Percentiles rank a stretch among this genome's conserved stretches.
Evolutionary conservation across 345 rosid genomes (phyloP).

Genomic region (Salix suchowensis): DNA sequence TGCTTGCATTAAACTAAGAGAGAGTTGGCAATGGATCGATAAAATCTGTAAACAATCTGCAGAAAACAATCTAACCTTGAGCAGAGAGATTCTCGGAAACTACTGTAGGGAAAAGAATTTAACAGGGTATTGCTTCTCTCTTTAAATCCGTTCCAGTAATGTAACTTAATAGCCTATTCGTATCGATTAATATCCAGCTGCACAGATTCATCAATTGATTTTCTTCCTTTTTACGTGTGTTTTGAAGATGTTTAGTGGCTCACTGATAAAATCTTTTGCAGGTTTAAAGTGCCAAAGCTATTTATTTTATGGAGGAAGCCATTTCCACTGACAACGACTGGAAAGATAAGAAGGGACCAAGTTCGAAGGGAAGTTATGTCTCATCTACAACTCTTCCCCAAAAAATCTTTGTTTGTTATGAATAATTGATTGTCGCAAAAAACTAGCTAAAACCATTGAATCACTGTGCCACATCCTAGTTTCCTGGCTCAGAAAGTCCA

Average conservation of each 20-base stretch:
- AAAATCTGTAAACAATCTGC: conserved; percentile 4
- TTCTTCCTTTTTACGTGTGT: neutral
- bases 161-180: neutral
- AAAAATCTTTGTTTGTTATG: conserved; percentile 45
- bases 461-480: neutral
- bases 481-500: neutral
- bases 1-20: conserved; percentile 55
- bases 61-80: conserved; percentile 24
- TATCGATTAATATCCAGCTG: neutral
- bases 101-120: conserved; percentile 49
- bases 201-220: neutral
- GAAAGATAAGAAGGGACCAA: conserved; percentile 68
- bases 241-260: neutral
- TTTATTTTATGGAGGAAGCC: conserved; percentile 60
- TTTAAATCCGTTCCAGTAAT: neutral
- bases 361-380: conserved; percentile 45
- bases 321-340: conserved; percentile 62
- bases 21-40: conserved; percentile 62
- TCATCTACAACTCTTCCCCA: conserved; percentile 31
- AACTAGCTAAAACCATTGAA: neutral
- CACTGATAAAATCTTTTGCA: conserved; percentile 26
- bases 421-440: neutral
- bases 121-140: conserved; percentile 40
- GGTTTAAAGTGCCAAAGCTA: conserved; percentile 72
- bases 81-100: conserved; percentile 45